Evolutionary conservation across 805 yeast genomes (phyloP), one percentile per base, ranked within the genome.

Genomic region (Wickerhamomyces subpelliculosus): DNA sequence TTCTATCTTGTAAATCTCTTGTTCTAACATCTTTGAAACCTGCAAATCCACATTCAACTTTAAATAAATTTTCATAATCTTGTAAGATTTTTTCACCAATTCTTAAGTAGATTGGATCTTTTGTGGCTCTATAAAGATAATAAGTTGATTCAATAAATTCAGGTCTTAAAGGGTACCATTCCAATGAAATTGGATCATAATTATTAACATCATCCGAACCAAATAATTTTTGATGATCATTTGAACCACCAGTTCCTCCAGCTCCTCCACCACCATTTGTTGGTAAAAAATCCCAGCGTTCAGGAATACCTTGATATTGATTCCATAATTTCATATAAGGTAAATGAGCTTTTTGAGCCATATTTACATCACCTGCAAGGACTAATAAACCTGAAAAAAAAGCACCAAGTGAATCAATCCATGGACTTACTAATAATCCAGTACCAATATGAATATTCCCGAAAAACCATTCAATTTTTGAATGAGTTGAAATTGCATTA

Each of bases 101-200:
- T 38, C 79, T 76, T 16, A 89, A 61, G 56, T 80, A 88, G 52
- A 87, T 68, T 3, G 96, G 95, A 55, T 89, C 97, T 40, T 66
- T 70, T 0, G 97, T 89, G 2, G 96, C 95, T 29, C 83, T 65
- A 52, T 82, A 88, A 13, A 89, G 61, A 52, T 81, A 80, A 57
- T 87, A 89, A 0, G 94, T 86, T 0, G 95, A 84, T 55, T 89
- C 97, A 31, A 86, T 72, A 48, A 88, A 86, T 55, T 89, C 97
- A 0, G 97, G 97, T 38, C 97, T 65, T 32, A 89, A 64, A 3
- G 96, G 96, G 52, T 86, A 89, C 96, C 96, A 89, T 54, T 85
- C 94, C 25, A 87, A 61, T 0, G 74, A 64, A 3, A 84, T 60
- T 1, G 74, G 63, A 31, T 62, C 63, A 6, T 47, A 44, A 18